phyloP scores from a whole-genome alignment of 257 asterid genomes.

The Plectranthus barbatus region DNA sequence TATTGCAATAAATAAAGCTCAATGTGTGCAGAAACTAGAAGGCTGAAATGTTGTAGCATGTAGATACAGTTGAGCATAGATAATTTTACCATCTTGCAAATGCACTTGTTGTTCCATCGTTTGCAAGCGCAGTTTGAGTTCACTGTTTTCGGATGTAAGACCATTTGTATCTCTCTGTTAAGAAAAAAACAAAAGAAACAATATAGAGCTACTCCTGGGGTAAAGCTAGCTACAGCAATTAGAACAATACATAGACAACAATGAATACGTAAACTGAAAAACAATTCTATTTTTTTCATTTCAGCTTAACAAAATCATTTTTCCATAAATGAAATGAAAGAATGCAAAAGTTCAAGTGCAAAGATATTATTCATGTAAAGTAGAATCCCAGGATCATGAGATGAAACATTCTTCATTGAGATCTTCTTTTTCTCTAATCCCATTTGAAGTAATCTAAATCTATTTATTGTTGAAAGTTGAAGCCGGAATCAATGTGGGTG shows the following conservation, averaged over 20 bases:
- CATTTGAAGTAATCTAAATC: too few species aligned
- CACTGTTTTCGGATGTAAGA: conserved; percentile 79
- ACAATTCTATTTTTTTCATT: neutral
- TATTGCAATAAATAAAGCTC: neutral
- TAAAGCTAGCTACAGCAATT: neutral
- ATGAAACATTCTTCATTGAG: neutral
- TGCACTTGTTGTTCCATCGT: conserved; percentile 94
- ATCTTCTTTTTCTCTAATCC: too few species aligned
- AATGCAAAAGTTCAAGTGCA: neutral
- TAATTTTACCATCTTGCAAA: conserved; percentile 80
- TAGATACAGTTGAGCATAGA: neutral
- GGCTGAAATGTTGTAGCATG: neutral
- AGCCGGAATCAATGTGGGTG: too few species aligned
- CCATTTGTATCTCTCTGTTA: conserved; percentile 91
- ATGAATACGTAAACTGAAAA: neutral
- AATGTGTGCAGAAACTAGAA: neutral
- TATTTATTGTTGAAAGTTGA: too few species aligned
- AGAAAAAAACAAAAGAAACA: conserved; percentile 9
- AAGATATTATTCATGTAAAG: neutral
- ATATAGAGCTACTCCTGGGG: neutral
- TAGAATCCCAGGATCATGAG: neutral
- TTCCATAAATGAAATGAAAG: neutral
- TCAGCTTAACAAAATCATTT: neutral
- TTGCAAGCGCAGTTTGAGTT: conserved; percentile 86
- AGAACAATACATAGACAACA: neutral